Percentiles rank a stretch among this genome's conserved stretches.
These are phyloP conservation scores for Blastocystis hominis DNA, from an alignment of 352 stramenopile genomes.

Conservation along the genomic window DNA sequence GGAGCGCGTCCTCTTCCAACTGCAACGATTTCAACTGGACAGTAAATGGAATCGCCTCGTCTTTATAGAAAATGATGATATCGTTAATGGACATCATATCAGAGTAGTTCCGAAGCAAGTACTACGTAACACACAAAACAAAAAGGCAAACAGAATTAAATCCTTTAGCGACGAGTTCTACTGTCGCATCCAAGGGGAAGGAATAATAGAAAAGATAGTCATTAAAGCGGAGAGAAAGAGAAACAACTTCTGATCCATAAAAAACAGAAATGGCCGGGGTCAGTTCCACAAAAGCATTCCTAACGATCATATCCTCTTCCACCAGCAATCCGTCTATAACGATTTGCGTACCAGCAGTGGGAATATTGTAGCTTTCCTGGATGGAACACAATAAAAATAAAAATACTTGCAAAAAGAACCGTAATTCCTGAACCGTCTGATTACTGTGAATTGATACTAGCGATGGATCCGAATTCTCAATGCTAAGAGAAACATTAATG, in stretches of 20 bases:
- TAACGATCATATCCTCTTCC: background rate
- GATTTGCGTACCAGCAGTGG: background rate
- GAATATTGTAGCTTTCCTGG: background rate
- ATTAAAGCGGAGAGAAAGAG: background rate
- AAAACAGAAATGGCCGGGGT: background rate
- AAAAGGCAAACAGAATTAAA: background rate
- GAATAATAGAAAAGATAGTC: background rate
- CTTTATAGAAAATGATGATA: background rate
- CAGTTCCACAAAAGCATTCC: background rate
- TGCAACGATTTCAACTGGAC: background rate
- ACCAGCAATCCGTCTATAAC: slow-evolving; percentile 1
- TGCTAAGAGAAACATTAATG: background rate
- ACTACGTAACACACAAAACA: background rate
- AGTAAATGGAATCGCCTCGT: background rate
- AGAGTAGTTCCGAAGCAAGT: slow-evolving; percentile 2
- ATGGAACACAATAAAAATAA: background rate
- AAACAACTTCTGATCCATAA: background rate
- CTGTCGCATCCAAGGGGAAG: background rate
- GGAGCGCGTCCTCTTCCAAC: background rate
- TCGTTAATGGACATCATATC: slow-evolving; percentile 7
- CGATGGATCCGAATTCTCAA: background rate
- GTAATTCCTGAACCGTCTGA: background rate
- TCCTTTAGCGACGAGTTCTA: background rate
- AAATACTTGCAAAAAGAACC: background rate
- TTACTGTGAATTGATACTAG: background rate